Conservation (phyloP, 805 yeast species). For the Suhomyces pyralidae region DNA sequence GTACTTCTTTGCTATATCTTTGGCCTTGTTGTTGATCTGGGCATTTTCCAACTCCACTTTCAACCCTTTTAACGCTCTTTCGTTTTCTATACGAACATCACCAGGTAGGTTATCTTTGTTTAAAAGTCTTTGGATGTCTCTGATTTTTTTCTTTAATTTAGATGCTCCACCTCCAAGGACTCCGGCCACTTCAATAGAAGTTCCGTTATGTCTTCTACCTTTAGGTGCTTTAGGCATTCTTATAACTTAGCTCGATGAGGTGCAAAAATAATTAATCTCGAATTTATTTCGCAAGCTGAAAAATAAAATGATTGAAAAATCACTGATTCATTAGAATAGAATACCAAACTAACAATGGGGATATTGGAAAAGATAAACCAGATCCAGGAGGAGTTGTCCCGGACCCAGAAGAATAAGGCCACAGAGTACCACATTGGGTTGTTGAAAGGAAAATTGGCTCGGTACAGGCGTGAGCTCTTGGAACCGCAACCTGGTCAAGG, state of each 20-base stretch:
- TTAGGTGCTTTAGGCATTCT: conserved; percentile 19
- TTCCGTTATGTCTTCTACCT: conserved; percentile 14
- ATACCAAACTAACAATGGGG: conserved; percentile 8
- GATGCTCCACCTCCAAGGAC: conserved; percentile 37
- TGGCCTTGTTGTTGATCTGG: conserved; percentile 43
- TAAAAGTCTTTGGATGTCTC: conserved; percentile 78
- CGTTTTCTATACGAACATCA: conserved; percentile 63
- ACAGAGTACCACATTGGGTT: conserved; percentile 96
- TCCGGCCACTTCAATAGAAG: conserved; percentile 26
- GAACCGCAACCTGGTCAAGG: conserved; percentile 84
- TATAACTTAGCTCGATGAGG: not conserved
- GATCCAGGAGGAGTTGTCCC: conserved; percentile 88
- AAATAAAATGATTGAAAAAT: not conserved
- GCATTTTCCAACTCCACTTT: conserved; percentile 54
- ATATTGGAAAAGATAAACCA: conserved; percentile 70
- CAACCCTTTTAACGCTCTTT: conserved; percentile 69
- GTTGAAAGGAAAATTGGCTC: conserved; percentile 89
- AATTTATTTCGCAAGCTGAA: not conserved
- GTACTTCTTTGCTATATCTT: conserved; percentile 64
- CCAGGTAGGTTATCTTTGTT: conserved; percentile 60
- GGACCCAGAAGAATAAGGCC: conserved; percentile 97
- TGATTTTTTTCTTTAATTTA: conserved; percentile 76
- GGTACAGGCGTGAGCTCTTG: conserved; percentile 83
- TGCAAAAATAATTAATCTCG: not conserved
- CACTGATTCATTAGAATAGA: not conserved